Base-by-base conservation (phyloP, 1,284 basidiomycete species). In the Marasmius sp. region DNA sequence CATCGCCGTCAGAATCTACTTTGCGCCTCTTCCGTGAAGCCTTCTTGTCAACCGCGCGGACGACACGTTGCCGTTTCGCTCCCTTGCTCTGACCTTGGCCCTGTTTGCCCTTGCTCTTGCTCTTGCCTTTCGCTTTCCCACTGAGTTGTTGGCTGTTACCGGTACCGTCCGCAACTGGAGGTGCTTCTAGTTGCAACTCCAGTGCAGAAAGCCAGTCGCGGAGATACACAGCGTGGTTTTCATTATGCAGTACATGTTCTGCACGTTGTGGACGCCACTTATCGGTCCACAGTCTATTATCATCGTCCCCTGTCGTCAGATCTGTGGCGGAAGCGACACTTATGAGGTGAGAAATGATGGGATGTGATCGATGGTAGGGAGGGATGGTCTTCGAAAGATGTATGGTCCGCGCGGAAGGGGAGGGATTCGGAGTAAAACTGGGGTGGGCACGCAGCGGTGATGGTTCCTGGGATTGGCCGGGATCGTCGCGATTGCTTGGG, bases 211-310 rank as follows among this genome's bases (percentile, higher is more conserved):
- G 81, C 95, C 95, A 98, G 60, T 92, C 87, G 39, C 89, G 85
- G 47, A 97, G 81, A 74, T 92, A 94, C 16, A 80, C 70, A 0
- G 94, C 88, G 61, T 87, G 85, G 4, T 76, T 70, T 71, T 93
- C 88, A 71, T 97, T 97, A 9, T 93, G 93, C 0, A 98, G 79
- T 0, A 97, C 88, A 67, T 96, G 85, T 14, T 83, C 77, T 1
- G 94, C 91, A 39, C 78, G 75, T 57, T 79, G 82, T 8, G 95
- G 95, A 27, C 85, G 85, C 82, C 92, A 97, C 65, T 85, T 88
- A 56, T 92, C 88, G 38, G 82, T 78, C 94, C 94, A 97, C 5
- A 83, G 73, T 45, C 88, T 84, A 63, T 80, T 73, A 47, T 72
- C 68, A 54, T 68, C 64, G 9, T 68, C 65, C 47, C 65, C 58